These are phyloP conservation scores for Phragmites australis DNA, from an alignment of 176 grass and related monocot species.

Conservation along the genomic window DNA sequence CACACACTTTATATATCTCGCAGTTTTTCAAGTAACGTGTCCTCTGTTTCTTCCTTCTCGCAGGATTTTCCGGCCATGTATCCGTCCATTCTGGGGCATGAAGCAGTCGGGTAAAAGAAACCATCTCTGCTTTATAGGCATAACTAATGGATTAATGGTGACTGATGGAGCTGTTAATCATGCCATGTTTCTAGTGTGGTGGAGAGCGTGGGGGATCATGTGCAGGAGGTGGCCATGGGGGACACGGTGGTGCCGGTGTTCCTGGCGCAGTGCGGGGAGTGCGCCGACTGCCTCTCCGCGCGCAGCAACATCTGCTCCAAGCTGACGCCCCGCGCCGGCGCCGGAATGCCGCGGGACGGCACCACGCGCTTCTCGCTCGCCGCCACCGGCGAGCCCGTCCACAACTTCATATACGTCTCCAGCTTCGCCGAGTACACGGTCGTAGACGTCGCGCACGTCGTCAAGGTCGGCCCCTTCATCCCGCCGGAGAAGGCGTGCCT, in stretches of 20 bases:
- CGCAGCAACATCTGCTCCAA: constrained; percentile 60
- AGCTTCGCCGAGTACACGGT: constrained; percentile 76
- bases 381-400: constrained; percentile 48
- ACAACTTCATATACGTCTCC: constrained; percentile 53
- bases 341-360: constrained; percentile 56
- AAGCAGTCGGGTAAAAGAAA: constrained; percentile 66
- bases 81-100: constrained; percentile 58
- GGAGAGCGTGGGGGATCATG: constrained; percentile 63
- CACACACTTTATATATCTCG: not conserved
- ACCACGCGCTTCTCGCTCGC: constrained; percentile 55
- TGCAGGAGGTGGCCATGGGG: constrained; percentile 48
- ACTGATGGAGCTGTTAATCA: too few relatives aligned
- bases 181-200: constrained; percentile 31
- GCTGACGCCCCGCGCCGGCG: not conserved
- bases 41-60: not conserved
- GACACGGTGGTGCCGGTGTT: constrained; percentile 67
- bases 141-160: too few relatives aligned
- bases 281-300: constrained; percentile 46
- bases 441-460: constrained; percentile 54
- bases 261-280: constrained; percentile 57
- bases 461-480: constrained; percentile 19
- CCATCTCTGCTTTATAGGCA: not conserved
- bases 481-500: constrained; percentile 57
- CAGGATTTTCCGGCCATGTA: not conserved
- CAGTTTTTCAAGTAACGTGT: not conserved